Evolutionary conservation across 2,329 filamentous ascomycete species (phyloP).

Genomic region (Fusarium phyllophilum): DNA sequence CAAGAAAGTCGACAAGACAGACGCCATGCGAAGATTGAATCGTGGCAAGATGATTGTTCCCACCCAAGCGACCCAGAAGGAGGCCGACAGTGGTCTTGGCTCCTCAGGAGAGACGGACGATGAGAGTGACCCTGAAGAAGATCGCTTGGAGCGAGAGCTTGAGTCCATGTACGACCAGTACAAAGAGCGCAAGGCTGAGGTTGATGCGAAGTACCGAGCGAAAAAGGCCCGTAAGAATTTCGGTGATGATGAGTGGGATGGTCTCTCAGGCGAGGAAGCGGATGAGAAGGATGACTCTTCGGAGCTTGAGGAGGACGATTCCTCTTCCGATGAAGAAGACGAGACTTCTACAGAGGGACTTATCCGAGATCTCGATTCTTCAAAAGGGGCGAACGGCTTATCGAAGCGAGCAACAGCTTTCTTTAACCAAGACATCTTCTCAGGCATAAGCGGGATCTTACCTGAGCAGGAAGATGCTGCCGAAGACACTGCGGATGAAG

Average conservation of each 20-base stretch:
- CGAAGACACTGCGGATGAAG: slow-evolving; percentile 45
- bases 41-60: slow-evolving; percentile 82
- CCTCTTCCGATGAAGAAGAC: slow-evolving; percentile 49
- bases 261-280: slow-evolving; percentile 75
- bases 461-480: slow-evolving; percentile 55
- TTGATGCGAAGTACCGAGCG: slow-evolving; percentile 87
- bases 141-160: slow-evolving; percentile 84
- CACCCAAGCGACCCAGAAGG: slow-evolving; percentile 66
- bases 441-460: slow-evolving; percentile 76
- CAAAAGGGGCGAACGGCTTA: slow-evolving; percentile 31
- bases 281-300: slow-evolving; percentile 62
- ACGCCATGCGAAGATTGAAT: slow-evolving; percentile 67
- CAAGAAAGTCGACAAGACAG: slow-evolving; percentile 81
- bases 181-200: slow-evolving; percentile 79
- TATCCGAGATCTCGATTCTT: slow-evolving; percentile 51
- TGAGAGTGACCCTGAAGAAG: slow-evolving; percentile 81
- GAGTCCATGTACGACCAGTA: slow-evolving; percentile 90
- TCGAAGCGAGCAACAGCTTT: slow-evolving; percentile 78
- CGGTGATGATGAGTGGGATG: slow-evolving; percentile 91
- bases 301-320: slow-evolving; percentile 64
- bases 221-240: slow-evolving; percentile 87
- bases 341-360: slow-evolving; percentile 42
- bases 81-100: slow-evolving; percentile 68
- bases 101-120: slow-evolving; percentile 66
- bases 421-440: slow-evolving; percentile 95